Percentiles rank a stretch among this genome's conserved stretches.
phyloP scores from a whole-genome alignment of 495 filamentous ascomycete genomes.

The Penicillium nucicola region DNA sequence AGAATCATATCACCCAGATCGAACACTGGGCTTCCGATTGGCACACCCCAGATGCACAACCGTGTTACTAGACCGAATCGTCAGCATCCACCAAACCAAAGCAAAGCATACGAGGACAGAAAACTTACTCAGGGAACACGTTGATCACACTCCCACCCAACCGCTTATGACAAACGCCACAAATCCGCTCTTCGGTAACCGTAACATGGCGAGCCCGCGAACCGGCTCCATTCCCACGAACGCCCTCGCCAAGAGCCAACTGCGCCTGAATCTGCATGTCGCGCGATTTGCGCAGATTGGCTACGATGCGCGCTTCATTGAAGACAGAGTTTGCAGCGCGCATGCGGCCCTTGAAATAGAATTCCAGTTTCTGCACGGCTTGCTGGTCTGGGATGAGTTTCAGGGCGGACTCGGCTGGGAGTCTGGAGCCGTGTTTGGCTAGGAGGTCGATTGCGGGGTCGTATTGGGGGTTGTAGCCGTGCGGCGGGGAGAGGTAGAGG shows the following conservation, averaged over 20 bases:
- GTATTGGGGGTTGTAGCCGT: constrained; percentile 69
- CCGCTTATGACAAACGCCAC: constrained; percentile 87
- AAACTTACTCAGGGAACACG: constrained; percentile 63
- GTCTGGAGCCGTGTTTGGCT: constrained; percentile 83
- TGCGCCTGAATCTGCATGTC: constrained; percentile 67
- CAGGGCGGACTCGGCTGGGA: constrained; percentile 82
- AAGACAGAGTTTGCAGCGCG: constrained; percentile 78
- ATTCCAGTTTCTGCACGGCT: constrained; percentile 74
- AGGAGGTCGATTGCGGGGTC: constrained; percentile 81
- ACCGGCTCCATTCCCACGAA: constrained; percentile 32
- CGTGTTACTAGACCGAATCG: constrained; percentile 39
- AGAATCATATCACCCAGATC: constrained; percentile 13
- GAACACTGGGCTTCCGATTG: constrained; percentile 35
- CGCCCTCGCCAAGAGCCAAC: constrained; percentile 64
- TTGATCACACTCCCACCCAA: constrained; percentile 86
- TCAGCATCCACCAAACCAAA: constrained; percentile 23
- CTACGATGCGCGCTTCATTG: constrained; percentile 74
- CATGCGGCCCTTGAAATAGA: constrained; percentile 89
- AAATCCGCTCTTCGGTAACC: constrained; percentile 81
- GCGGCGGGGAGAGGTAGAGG: constrained; percentile 82
- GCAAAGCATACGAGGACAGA: not conserved
- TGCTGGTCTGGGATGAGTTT: constrained; percentile 79
- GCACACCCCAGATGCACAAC: constrained; percentile 87
- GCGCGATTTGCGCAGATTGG: constrained; percentile 68
- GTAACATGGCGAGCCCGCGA: constrained; percentile 71